Conservation (phyloP, 202 grass and related monocot species). For the Schoenoplectus triqueter region DNA sequence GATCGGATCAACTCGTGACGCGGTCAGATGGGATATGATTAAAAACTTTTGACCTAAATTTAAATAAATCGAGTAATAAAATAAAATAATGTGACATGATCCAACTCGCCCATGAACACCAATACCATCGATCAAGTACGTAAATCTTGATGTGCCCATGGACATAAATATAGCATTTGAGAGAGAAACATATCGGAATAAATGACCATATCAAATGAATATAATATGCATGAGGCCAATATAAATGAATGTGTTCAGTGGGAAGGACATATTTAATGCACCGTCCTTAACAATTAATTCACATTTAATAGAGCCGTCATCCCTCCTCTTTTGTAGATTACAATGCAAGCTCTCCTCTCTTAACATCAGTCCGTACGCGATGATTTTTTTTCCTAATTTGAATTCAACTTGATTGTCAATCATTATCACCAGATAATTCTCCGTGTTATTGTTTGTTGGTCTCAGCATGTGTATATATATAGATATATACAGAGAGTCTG, state of each 20-base stretch:
- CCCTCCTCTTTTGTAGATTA: background rate
- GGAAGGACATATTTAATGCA: constrained; percentile 4
- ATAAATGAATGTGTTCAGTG: constrained; percentile 5
- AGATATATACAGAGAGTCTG: too few species aligned
- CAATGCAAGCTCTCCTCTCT: constrained; percentile 3
- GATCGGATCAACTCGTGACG: too few species aligned
- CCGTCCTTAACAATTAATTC: background rate
- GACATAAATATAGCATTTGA: background rate
- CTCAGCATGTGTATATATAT: background rate
- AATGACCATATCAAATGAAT: constrained; percentile 14
- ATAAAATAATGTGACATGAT: too few species aligned
- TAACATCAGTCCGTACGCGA: background rate
- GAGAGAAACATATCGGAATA: constrained; percentile 2
- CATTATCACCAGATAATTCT: background rate
- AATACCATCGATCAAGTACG: too few species aligned
- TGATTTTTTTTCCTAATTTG: background rate
- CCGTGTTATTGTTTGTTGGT: background rate
- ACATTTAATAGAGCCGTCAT: constrained; percentile 20
- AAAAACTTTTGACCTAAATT: too few species aligned
- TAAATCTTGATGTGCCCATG: background rate
- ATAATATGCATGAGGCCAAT: constrained; percentile 13
- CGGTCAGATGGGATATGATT: too few species aligned
- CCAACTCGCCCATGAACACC: too few species aligned
- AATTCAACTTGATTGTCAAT: background rate
- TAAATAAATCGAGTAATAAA: too few species aligned